Base-by-base conservation (phyloP, 345 rosid species). In the Moricandia arvensis region DNA sequence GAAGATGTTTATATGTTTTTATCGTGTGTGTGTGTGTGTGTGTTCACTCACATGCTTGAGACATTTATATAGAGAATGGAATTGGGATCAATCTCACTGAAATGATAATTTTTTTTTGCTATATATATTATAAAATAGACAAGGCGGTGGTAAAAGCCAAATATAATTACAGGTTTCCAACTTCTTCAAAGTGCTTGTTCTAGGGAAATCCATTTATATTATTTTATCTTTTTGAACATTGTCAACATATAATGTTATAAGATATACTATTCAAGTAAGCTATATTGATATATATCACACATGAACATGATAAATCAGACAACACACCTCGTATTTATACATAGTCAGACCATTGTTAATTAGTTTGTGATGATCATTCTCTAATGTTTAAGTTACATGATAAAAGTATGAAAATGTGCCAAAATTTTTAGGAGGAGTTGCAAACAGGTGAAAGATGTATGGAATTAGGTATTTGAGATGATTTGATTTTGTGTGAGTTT, bases 31-130 rank as follows among this genome's bases (percentile, higher is more conserved):
- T 13, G 54, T 21, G 47, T 63, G 66, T 16, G 60, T 30, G 34
- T 41, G 15, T 65, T 54, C 75, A 53, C 53, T 53, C 49, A 17
- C 13, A 69, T 35, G 74, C 51, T 63, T 30, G 53, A 31, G 7
- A 58, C 71, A 63, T 77, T 63, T 77, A 77, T 76, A 76, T 70
- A 76, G 71, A 76, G 63, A 76, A 43, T 63, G 71, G 38, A 15
- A 70, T 58, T 64, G 66, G 66, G 60, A 45, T 63, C 53, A 33
- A 63, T 43, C 21, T 31, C 16, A 15, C 21, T 62, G 30, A 31
- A 75, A 16, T 10, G 45, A 68, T 47, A 49, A 17, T 3, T 0
- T 17, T 29, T 68, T 0, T 17, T 29, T 68, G 12, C 4, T 51
- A 31, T 13, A 9, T 41, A 13, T 64, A 69, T 62, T 62, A 76